Base-by-base conservation (phyloP, 257 asterid genomes). In the Cruciata laevipes region DNA sequence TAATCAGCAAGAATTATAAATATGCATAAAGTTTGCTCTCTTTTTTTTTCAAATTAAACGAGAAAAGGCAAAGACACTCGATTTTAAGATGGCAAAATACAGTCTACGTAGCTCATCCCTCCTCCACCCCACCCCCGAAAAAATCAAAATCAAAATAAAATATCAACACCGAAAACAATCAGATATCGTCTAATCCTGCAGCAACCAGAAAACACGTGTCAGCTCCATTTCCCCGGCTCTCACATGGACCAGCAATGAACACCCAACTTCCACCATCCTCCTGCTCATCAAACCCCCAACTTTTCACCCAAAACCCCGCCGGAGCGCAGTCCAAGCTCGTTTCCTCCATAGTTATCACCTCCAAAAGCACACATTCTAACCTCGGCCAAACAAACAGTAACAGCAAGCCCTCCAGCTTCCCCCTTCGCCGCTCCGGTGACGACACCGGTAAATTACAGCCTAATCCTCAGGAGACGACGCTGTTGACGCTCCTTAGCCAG, bases 401-500 rank as follows among this genome's bases (percentile, higher is more conserved):
- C 73, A 68, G 76, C 56, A 74, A 79, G 59, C 17, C 84, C 72
- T 70, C 85, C 70, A 66, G 77, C 74, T 32, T 61, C 53, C 47
- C 73, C 56, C 56, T 67, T 20, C 55, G 37, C 80, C 71, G 58
- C 75, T 59, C 67, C 24, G 20, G 1, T 4, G 58, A 77, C 61
- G 33, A 21, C 27, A 31, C 81, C 63, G 59, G 70, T 75, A 35
- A 66, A 75, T 56, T 73, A 6, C 66, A 71, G 27, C 24, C 78
- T 23, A 72, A 31, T n/a, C 70, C 93, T 52, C 83, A 73, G 31
- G 94, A 93, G 68, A 77, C 79, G 6, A 17, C 64, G 35, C 95
- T 90, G 55, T 81, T 93, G 67, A 74, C 86, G 0, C 95, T 90
- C 69, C 89, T 93, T 49, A 95, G 82, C 62, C 86, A 86, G 21